Evolutionary conservation across 176 grass and related monocot species (phyloP).

Genomic region (Ananas comosus): DNA sequence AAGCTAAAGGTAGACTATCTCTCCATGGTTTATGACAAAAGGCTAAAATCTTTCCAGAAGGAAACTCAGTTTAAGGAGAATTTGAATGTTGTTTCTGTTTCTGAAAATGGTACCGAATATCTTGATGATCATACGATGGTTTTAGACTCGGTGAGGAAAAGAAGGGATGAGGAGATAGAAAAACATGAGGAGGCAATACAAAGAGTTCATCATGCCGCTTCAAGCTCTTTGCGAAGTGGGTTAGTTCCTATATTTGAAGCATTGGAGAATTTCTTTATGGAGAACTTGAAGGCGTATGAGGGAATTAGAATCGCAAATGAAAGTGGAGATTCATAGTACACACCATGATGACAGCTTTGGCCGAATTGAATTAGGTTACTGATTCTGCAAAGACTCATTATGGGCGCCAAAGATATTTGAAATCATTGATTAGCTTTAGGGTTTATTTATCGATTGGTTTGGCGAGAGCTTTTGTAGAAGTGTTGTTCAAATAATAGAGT

Average conservation of each 20-base stretch:
- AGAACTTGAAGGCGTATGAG: conserved; percentile 33
- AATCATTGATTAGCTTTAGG: no score
- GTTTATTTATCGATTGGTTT: no score
- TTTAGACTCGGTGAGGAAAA: conserved; percentile 31
- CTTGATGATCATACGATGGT: conserved; percentile 23
- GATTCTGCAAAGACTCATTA: no score
- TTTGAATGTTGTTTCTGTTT: conserved; percentile 19
- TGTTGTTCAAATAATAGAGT: no score
- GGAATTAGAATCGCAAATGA: conserved; percentile 34
- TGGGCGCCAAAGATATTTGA: no score
- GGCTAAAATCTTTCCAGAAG: conserved; percentile 21
- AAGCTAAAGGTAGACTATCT: conserved; percentile 32
- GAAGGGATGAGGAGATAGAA: conserved; percentile 43
- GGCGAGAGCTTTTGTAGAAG: no score
- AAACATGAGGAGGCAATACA: conserved; percentile 36
- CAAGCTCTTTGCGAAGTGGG: conserved; percentile 38
- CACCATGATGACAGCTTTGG: not conserved
- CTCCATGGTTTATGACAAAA: conserved; percentile 31
- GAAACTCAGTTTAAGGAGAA: conserved; percentile 17
- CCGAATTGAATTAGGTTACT: not conserved
- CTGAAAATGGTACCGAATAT: conserved; percentile 9
- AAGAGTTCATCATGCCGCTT: conserved; percentile 35
- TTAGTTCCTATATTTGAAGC: conserved; percentile 56
- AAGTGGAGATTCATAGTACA: conserved; percentile 3
- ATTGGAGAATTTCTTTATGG: conserved; percentile 36